These are phyloP conservation scores for Stagonosporopsis chrysanthemi DNA, from an alignment of 2,329 filamentous ascomycete genomes.

Conservation along the genomic window DNA sequence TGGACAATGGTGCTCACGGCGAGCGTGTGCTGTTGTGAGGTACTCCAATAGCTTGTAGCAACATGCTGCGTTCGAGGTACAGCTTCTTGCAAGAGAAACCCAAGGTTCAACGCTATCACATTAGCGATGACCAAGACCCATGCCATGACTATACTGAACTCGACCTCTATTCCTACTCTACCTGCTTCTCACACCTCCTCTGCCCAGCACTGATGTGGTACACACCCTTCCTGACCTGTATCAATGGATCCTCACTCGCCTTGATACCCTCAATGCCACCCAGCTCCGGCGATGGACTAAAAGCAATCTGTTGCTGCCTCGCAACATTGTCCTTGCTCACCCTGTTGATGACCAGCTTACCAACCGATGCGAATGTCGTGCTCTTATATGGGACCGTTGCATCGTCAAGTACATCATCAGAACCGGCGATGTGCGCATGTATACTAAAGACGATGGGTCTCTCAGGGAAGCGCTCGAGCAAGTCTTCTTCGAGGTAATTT, in stretches of 20 bases:
- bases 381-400: conserved; percentile 18
- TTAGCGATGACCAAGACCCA: not conserved
- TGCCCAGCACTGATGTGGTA: conserved; percentile 19
- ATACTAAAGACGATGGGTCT: conserved; percentile 18
- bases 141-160: not conserved
- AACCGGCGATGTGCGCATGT: conserved; percentile 14
- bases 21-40: too few relatives aligned
- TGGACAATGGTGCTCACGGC: too few relatives aligned
- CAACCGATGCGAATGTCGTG: conserved; percentile 11
- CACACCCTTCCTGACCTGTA: conserved; percentile 13
- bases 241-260: conserved; percentile 13
- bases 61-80: too few relatives aligned
- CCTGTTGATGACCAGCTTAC: conserved; percentile 10
- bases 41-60: too few relatives aligned
- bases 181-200: conserved; percentile 17
- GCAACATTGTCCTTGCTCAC: conserved; percentile 13
- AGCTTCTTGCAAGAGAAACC: not conserved
- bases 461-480: conserved; percentile 8
- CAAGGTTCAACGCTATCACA: not conserved
- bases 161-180: not conserved
- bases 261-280: conserved; percentile 12
- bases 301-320: conserved; percentile 19
- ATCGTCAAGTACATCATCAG: conserved; percentile 17
- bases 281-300: conserved; percentile 17
- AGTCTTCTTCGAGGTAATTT: conserved; percentile 16